phyloP scores from a whole-genome alignment of 164 flowering plant genomes.

The Houttuynia cordata region DNA sequence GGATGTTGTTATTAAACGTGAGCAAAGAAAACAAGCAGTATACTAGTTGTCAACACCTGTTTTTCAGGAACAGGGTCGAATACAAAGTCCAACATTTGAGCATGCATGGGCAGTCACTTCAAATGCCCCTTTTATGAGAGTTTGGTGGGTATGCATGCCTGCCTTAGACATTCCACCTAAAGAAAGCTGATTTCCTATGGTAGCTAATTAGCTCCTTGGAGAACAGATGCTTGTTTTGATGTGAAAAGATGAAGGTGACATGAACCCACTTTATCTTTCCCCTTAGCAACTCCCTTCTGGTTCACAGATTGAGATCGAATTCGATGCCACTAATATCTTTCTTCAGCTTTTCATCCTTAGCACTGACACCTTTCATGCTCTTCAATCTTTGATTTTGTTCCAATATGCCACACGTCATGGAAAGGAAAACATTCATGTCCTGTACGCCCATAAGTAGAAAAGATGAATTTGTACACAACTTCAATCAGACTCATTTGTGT shows the following conservation, averaged over 20 bases:
- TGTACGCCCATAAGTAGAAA: background rate
- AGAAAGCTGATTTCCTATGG: background rate
- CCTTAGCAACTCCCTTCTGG: background rate
- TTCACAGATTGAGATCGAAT: conserved; percentile 2
- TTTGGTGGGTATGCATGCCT: background rate
- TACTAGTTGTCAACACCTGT: background rate
- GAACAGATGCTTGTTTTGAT: conserved; percentile 1
- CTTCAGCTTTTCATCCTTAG: conserved; percentile 4
- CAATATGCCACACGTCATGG: background rate
- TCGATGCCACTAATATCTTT: conserved; percentile 4
- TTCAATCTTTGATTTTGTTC: background rate
- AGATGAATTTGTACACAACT: background rate
- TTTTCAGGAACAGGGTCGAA: background rate
- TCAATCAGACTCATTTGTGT: background rate
- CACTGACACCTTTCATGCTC: background rate
- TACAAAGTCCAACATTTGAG: background rate
- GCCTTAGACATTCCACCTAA: background rate
- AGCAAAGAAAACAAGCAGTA: background rate
- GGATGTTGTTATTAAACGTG: background rate
- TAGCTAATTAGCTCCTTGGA: background rate
- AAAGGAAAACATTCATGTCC: background rate
- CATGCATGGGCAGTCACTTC: too few species aligned
- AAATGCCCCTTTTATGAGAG: too few species aligned
- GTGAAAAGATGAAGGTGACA: conserved; percentile 3
- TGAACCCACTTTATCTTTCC: conserved; percentile 10